Evolutionary conservation across 2,329 filamentous ascomycete species (phyloP).

Genomic region (Colletotrichum godetiae): DNA sequence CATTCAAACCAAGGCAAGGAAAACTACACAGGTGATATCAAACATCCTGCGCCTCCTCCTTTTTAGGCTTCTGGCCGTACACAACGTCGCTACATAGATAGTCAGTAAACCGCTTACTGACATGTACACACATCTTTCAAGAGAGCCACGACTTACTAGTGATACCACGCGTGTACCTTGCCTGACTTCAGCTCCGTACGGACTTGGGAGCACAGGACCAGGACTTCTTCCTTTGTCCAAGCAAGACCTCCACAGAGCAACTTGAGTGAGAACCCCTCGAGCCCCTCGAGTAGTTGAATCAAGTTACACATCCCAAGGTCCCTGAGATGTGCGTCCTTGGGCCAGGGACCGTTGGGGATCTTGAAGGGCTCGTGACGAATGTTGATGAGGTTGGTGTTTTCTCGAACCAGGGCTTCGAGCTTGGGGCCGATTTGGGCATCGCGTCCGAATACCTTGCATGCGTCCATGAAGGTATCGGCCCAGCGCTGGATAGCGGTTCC

Average conservation of each 20-base stretch:
- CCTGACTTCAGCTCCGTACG: conserved; percentile 43
- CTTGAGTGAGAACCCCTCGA: conserved; percentile 40
- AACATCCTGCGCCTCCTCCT: background rate
- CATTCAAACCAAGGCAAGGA: too few relatives aligned
- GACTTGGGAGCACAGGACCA: conserved; percentile 41
- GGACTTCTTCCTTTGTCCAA: conserved; percentile 42
- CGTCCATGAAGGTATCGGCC: background rate
- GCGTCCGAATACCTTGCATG: background rate
- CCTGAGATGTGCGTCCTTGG: conserved; percentile 44
- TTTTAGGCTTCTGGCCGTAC: conserved; percentile 25
- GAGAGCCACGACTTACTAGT: conserved; percentile 35
- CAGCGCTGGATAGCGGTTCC: background rate
- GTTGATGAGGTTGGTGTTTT: background rate
- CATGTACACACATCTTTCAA: too few relatives aligned
- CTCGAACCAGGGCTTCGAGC: background rate
- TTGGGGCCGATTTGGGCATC: background rate
- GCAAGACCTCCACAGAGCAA: conserved; percentile 45
- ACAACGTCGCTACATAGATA: conserved; percentile 7
- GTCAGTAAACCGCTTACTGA: too few relatives aligned
- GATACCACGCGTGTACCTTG: conserved; percentile 40
- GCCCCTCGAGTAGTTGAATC: conserved; percentile 32
- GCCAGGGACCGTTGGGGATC: background rate
- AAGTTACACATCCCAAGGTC: conserved; percentile 43
- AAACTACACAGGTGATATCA: too few relatives aligned
- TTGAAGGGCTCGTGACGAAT: background rate